phyloP scores from a whole-genome alignment of 2,329 filamentous ascomycete genomes.

The Stylonectria norvegica region DNA sequence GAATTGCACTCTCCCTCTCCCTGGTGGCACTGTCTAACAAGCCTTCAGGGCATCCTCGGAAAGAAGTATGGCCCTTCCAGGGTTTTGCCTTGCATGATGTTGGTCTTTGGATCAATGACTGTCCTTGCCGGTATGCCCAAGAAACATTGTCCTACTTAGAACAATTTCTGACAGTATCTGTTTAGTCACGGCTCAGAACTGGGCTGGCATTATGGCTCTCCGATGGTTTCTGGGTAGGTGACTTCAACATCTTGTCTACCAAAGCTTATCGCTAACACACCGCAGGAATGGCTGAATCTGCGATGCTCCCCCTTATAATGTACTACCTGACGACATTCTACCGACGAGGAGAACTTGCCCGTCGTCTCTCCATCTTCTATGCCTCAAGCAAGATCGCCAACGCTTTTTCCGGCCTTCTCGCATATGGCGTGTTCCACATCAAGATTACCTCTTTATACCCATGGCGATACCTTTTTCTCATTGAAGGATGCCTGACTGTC shows the following conservation, averaged over 20 bases:
- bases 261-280: neutral
- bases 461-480: slow-evolving; percentile 53
- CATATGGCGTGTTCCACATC: slow-evolving; percentile 50
- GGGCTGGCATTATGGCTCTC: neutral
- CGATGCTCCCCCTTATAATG: too few species aligned
- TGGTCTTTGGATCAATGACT: slow-evolving; percentile 65
- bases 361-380: slow-evolving; percentile 63
- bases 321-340: slow-evolving; percentile 43
- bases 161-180: neutral
- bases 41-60: slow-evolving; percentile 60
- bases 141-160: neutral
- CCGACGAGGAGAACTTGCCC: slow-evolving; percentile 43
- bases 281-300: neutral
- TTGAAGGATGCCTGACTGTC: slow-evolving; percentile 55
- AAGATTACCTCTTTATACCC: slow-evolving; percentile 31
- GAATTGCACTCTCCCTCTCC: too few species aligned
- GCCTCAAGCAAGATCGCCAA: slow-evolving; percentile 72
- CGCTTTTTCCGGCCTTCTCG: slow-evolving; percentile 46
- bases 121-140: too few species aligned
- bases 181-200: neutral
- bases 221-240: neutral
- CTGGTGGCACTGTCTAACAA: too few species aligned
- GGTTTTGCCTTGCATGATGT: slow-evolving; percentile 70
- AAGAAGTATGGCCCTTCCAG: slow-evolving; percentile 67
- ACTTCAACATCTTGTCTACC: neutral